Evolutionary conservation across 1,284 basidiomycete genomes (phyloP).

Genomic region (Fomes fomentarius): DNA sequence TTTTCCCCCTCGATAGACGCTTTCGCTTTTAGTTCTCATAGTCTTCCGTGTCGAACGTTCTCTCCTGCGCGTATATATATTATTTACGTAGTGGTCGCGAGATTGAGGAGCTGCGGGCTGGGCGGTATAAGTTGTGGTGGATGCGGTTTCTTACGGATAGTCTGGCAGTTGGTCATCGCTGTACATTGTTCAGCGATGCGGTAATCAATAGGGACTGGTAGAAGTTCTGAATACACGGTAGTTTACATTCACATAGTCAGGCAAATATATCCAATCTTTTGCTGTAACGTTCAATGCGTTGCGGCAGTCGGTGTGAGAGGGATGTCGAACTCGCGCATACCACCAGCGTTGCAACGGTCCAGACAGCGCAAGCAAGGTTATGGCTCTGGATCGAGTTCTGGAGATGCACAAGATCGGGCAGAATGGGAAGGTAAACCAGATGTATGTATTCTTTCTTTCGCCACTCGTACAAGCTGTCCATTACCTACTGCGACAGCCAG

Average conservation of each 20-base stretch:
- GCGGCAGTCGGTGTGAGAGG: neutral
- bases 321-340: no score
- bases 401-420: no score
- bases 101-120: no score
- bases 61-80: neutral
- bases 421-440: neutral
- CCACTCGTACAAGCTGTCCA: slow-evolving; percentile 6
- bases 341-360: no score
- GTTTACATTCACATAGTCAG: slow-evolving; percentile 2
- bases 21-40: no score
- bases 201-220: neutral
- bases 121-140: no score
- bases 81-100: no score
- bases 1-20: neutral
- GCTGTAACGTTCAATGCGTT: neutral
- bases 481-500: slow-evolving; percentile 6
- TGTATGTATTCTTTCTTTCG: slow-evolving; percentile 2
- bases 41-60: no score
- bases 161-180: no score
- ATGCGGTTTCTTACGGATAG: no score
- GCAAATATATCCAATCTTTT: neutral
- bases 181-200: neutral
- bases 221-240: neutral
- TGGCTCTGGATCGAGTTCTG: no score
- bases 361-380: no score